A percentile compares a stretch with the other conserved stretches of the same genome.
Conservation (phyloP, 352 stramenopile species). For the Blastocystis sp. region DNA sequence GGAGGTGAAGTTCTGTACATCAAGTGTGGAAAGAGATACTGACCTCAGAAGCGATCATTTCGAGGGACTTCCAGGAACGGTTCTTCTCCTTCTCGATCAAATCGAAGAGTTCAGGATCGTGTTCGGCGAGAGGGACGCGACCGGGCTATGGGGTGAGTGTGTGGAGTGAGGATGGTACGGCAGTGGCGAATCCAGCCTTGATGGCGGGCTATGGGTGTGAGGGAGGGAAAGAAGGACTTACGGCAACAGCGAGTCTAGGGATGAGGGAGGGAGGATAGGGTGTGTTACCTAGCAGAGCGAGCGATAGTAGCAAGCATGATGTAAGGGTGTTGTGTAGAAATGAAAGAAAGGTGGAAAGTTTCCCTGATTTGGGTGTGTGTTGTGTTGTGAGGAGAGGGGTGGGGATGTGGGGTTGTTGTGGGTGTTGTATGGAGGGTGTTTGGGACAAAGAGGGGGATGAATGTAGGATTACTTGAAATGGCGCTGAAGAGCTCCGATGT, state of each 20-base stretch:
- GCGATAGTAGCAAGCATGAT: background rate
- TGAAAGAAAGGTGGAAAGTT: background rate
- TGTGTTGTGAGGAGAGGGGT: too few relatives aligned
- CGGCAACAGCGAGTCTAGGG: constrained; percentile 24
- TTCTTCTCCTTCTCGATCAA: constrained; percentile 97
- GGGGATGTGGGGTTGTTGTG: too few relatives aligned
- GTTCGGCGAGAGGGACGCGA: constrained; percentile 83
- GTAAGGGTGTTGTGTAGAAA: background rate
- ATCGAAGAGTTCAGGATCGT: constrained; percentile 96
- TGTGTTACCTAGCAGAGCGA: constrained; percentile 20
- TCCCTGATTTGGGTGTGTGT: background rate
- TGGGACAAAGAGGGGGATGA: too few relatives aligned
- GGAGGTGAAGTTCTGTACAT: constrained; percentile 93
- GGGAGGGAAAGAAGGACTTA: background rate
- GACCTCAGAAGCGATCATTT: constrained; percentile 96
- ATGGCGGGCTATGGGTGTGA: constrained; percentile 9
- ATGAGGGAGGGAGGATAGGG: background rate
- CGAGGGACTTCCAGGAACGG: constrained; percentile 93
- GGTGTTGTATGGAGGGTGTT: too few relatives aligned
- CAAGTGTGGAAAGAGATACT: constrained; percentile 54
- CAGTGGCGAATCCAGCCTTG: constrained; percentile 31
- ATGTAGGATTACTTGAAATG: too few relatives aligned
- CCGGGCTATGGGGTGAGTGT: constrained; percentile 60
- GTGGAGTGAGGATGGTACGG: background rate
- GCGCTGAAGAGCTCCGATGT: too few relatives aligned